Percentiles rank a stretch among this genome's conserved stretches.
Evolutionary conservation across 495 filamentous ascomycete species (phyloP).

Genomic region (Penicillium steckii): DNA sequence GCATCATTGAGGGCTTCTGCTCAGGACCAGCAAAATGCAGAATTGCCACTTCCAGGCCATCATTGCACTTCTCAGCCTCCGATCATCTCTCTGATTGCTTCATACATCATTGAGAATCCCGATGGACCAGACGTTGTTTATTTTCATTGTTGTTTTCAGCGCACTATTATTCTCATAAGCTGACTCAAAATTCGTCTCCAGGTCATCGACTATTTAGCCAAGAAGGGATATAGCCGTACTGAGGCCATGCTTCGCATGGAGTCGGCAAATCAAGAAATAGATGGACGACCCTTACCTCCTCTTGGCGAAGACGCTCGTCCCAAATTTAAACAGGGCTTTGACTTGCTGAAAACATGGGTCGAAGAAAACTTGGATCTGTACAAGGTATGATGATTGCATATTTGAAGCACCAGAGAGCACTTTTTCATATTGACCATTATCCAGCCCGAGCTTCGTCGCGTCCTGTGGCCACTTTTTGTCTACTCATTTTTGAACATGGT

Average conservation of each 20-base stretch:
- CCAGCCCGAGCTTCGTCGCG: constrained; percentile 79
- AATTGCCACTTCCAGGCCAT: background rate
- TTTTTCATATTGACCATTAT: constrained; percentile 26
- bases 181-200: constrained; percentile 29
- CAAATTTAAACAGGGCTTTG: constrained; percentile 73
- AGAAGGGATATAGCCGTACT: constrained; percentile 91
- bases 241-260: constrained; percentile 92
- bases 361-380: constrained; percentile 90
- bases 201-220: constrained; percentile 95
- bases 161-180: background rate
- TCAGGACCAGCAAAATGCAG: background rate
- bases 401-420: background rate
- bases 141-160: background rate
- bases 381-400: constrained; percentile 57
- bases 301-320: constrained; percentile 67
- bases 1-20: background rate
- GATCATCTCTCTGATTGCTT: background rate
- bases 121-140: background rate
- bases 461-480: constrained; percentile 91
- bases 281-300: constrained; percentile 66
- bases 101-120: background rate
- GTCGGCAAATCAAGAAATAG: constrained; percentile 74
- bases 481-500: constrained; percentile 87
- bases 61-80: too few species aligned
- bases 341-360: constrained; percentile 74